A percentile compares a stretch with the other conserved stretches of the same genome.
These are phyloP conservation scores for Colletotrichum sp. DNA, from an alignment of 2,329 filamentous ascomycete genomes.

Conservation along the genomic window DNA sequence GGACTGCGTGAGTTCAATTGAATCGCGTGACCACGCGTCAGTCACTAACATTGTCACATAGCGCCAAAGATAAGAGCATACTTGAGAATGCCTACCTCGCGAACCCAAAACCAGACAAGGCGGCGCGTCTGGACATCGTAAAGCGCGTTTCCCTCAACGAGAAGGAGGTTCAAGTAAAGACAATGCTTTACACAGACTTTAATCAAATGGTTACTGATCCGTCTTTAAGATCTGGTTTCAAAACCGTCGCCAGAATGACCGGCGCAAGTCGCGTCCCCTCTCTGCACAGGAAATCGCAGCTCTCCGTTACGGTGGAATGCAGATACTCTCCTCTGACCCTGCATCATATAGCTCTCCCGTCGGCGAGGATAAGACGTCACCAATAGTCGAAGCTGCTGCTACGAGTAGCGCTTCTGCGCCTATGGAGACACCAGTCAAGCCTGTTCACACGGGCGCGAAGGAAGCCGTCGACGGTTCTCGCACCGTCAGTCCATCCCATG, in stretches of 20 bases:
- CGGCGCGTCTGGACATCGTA: slow-evolving; percentile 83
- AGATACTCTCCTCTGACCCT: slow-evolving; percentile 54
- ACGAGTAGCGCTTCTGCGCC: neutral
- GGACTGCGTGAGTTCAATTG: slow-evolving; percentile 60
- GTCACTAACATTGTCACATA: slow-evolving; percentile 37
- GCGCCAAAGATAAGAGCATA: slow-evolving; percentile 86
- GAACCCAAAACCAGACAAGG: slow-evolving; percentile 92
- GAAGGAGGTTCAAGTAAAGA: slow-evolving; percentile 89
- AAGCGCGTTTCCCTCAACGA: slow-evolving; percentile 87
- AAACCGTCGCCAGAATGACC: slow-evolving; percentile 90
- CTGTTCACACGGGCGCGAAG: neutral
- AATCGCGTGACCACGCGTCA: neutral
- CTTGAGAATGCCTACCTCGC: slow-evolving; percentile 84
- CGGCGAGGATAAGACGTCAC: slow-evolving; percentile 9
- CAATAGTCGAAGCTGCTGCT: neutral
- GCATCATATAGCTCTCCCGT: slow-evolving; percentile 32
- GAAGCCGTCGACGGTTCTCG: neutral
- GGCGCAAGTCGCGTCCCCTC: slow-evolving; percentile 85
- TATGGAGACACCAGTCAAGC: slow-evolving; percentile 4
- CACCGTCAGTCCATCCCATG: neutral
- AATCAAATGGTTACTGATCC: neutral
- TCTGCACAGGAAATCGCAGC: slow-evolving; percentile 77
- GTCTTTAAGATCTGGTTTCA: slow-evolving; percentile 92
- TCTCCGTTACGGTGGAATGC: slow-evolving; percentile 60
- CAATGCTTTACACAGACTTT: neutral